These are phyloP conservation scores for Aspergillus sp. DNA, from an alignment of 2,329 filamentous ascomycete species.

Conservation along the genomic window DNA sequence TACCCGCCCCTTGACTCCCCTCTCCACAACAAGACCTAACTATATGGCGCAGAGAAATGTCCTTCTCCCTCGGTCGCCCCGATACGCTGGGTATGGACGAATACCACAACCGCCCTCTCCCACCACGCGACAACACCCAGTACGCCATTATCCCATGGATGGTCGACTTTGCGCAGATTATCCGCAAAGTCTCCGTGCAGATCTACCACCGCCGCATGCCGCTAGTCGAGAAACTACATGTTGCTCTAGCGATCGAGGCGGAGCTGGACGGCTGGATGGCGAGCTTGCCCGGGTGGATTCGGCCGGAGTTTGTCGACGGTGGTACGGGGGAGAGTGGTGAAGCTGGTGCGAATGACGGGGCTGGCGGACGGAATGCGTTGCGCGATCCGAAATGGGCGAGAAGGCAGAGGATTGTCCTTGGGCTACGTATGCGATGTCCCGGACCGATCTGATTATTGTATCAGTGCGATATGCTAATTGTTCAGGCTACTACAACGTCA, in stretches of 20 bases:
- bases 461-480: too few species aligned
- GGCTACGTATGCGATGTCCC: slow-evolving; percentile 38
- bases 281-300: slow-evolving; percentile 37
- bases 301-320: slow-evolving; percentile 31
- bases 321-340: neutral
- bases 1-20: slow-evolving; percentile 20
- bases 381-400: slow-evolving; percentile 45
- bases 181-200: slow-evolving; percentile 45
- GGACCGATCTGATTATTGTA: too few species aligned
- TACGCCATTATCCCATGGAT: slow-evolving; percentile 47
- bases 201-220: slow-evolving; percentile 43
- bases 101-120: slow-evolving; percentile 53
- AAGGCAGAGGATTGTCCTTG: slow-evolving; percentile 44
- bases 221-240: slow-evolving; percentile 40
- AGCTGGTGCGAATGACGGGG: neutral
- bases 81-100: slow-evolving; percentile 55
- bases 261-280: slow-evolving; percentile 44
- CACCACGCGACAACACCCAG: slow-evolving; percentile 40
- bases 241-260: slow-evolving; percentile 42
- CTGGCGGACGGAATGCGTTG: slow-evolving; percentile 27
- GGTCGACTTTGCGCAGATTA: slow-evolving; percentile 47
- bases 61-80: slow-evolving; percentile 54
- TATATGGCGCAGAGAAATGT: slow-evolving; percentile 45
- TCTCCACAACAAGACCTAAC: neutral
- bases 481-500: slow-evolving; percentile 46